Evolutionary conservation across 177 flowering plant species (phyloP), one percentile per base, ranked within the genome.

Genomic region (Vitis hybrid): DNA sequence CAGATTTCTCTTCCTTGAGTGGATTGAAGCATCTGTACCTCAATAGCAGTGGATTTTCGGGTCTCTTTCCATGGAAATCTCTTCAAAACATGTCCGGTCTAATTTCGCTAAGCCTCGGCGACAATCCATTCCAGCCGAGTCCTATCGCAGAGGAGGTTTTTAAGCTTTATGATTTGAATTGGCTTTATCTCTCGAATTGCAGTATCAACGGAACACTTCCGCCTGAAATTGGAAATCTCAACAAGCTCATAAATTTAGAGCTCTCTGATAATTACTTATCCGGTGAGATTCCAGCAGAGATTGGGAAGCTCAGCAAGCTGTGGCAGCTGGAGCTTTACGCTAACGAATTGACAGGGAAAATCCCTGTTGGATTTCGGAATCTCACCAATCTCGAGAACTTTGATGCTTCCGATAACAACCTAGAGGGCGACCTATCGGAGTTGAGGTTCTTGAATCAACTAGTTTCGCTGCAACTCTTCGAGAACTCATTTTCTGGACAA

Each of bases 301-400:
- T 87, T n/a, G 79, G 78, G 19, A 86, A 73, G 46, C 82, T 85
- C 4, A 14, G 1, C 8, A 86, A 86, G 0, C 77, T 89, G 4
- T 80, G 90, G 90, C 88, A 82, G 83, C 85, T 89, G 7, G 91
- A 85, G 79, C 76, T 89, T 8, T 87, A 78, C 74, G 14, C 59
- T 35, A 89, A 89, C 51, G 2, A 52, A 2, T 65, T 89, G 18
- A 85, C 79, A 0, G 91, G 91, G 19, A 83, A 70, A 19, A 35
- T 89, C n/a, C 93, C 91, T 3, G 63, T 35, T 1, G 86, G 88
- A 55, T 60, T 89, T 7, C 58, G 87, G 19, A 86, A 85, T 65
- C 72, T 89, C 1, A 74, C 82, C 13, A 83, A 68, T 7, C 80
- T 89, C 4, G 72, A 77, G 62, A 60, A 56, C 2, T 86, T 88